A percentile compares a stretch with the other conserved stretches of the same genome.
Evolutionary conservation across 2,329 filamentous ascomycete genomes (phyloP).

Genomic region (Huntiella savannae): DNA sequence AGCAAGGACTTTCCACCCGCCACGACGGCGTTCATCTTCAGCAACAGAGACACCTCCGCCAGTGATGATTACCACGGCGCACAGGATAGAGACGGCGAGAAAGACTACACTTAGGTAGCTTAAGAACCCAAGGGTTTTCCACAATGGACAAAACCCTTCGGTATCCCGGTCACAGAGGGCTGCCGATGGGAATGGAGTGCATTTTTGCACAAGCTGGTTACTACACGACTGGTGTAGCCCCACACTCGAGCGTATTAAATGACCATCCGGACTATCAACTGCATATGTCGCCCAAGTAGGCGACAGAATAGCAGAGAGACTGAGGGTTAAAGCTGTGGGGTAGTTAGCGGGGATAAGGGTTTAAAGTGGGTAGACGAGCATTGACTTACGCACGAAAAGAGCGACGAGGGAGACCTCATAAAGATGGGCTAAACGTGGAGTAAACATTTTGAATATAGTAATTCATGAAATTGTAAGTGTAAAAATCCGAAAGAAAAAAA

Average conservation of each 20-base stretch:
- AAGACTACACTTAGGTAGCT: conserved; percentile 71
- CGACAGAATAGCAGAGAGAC: conserved; percentile 46
- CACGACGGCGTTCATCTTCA: conserved; percentile 26
- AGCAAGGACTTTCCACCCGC: conserved; percentile 60
- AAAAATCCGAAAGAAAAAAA: too few relatives aligned
- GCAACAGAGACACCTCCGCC: conserved; percentile 61
- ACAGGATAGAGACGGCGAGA: conserved; percentile 44
- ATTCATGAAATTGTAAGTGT: too few relatives aligned
- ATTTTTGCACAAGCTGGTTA: conserved; percentile 30
- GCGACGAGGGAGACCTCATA: conserved; percentile 3
- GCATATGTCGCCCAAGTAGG: conserved; percentile 54
- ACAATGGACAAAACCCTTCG: conserved; percentile 63
- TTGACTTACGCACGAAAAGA: conserved; percentile 2
- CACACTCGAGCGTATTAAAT: conserved; percentile 37
- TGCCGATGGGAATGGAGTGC: conserved; percentile 41
- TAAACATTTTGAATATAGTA: background rate
- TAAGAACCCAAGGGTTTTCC: conserved; percentile 73
- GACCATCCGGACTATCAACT: conserved; percentile 29
- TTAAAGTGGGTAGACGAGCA: background rate
- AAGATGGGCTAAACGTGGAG: background rate
- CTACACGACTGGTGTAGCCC: conserved; percentile 73
- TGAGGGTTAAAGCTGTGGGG: conserved; percentile 47
- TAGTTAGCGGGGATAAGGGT: background rate
- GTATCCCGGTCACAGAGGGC: conserved; percentile 43
- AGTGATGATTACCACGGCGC: conserved; percentile 50